A percentile compares a stretch with the other conserved stretches of the same genome.
Conservation (phyloP, 768 basidiomycete genomes). For the Naganishia antarctica region DNA sequence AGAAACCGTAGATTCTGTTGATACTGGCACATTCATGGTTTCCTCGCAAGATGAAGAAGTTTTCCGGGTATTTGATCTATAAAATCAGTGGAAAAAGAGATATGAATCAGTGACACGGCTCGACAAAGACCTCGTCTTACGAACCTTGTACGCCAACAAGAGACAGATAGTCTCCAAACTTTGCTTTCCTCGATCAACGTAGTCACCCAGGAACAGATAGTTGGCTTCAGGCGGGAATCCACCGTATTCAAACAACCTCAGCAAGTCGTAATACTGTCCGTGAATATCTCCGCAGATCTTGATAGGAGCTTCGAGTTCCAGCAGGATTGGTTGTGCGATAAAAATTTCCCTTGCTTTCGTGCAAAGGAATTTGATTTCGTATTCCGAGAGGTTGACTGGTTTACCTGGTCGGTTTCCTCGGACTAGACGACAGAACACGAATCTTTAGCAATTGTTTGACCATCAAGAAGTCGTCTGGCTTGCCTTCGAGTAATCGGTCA, state of each 20-base stretch:
- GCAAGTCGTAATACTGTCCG: conserved; percentile 97
- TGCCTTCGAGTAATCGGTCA: conserved; percentile 95
- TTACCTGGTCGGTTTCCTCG: conserved; percentile 98
- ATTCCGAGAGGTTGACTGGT: conserved; percentile 94
- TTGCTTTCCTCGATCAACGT: conserved; percentile 98
- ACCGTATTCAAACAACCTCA: conserved; percentile 96
- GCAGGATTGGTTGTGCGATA: conserved; percentile 95
- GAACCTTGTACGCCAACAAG: conserved; percentile 86
- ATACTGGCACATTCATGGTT: conserved; percentile 99
- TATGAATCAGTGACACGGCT: neutral
- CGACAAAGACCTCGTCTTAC: neutral
- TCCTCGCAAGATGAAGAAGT: conserved; percentile 98
- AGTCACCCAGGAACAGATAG: conserved; percentile 99
- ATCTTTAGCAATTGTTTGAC: neutral
- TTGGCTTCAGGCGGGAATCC: conserved; percentile 99
- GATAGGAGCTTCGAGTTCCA: conserved; percentile 97
- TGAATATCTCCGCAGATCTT: conserved; percentile 99
- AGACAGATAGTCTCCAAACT: conserved; percentile 99
- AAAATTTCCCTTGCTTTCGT: conserved; percentile 98
- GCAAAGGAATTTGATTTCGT: conserved; percentile 98
- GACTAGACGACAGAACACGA: conserved; percentile 55
- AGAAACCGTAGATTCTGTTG: conserved; percentile 99
- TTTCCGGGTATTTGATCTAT: conserved; percentile 97
- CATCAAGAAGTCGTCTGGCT: conserved; percentile 41
- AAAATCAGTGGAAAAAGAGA: neutral